Evolutionary conservation across 768 basidiomycete species (phyloP).

Genomic region (Phaeotremella fagi): DNA sequence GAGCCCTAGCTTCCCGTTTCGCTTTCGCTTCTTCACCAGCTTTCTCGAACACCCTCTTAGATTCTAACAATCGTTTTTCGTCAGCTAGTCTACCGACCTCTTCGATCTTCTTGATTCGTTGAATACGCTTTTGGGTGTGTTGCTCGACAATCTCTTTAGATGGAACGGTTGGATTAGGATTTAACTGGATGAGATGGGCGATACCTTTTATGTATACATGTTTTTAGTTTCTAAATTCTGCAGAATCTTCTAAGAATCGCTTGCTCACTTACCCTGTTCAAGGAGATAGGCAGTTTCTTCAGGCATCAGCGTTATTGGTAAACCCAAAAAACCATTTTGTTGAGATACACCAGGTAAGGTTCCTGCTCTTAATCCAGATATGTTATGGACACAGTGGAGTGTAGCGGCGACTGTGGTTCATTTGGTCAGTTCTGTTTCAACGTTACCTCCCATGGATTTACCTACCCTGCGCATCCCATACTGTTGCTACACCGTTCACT

Average conservation of each 20-base stretch:
- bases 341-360: slow-evolving; percentile 92
- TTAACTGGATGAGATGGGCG: slow-evolving; percentile 72
- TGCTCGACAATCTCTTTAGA: slow-evolving; percentile 50
- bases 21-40: slow-evolving; percentile 61
- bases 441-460: background rate
- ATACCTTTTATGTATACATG: too few relatives aligned
- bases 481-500: slow-evolving; percentile 71
- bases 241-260: too few relatives aligned
- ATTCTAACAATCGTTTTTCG: slow-evolving; percentile 26
- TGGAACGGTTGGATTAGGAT: slow-evolving; percentile 53
- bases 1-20: slow-evolving; percentile 61
- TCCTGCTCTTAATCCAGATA: slow-evolving; percentile 80
- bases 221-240: too few relatives aligned
- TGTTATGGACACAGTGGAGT: slow-evolving; percentile 70
- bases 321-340: slow-evolving; percentile 91
- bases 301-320: slow-evolving; percentile 80
- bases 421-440: too few relatives aligned
- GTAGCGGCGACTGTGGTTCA: slow-evolving; percentile 69
- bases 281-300: slow-evolving; percentile 89
- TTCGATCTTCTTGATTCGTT: slow-evolving; percentile 43
- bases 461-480: slow-evolving; percentile 84
- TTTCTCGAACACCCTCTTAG: slow-evolving; percentile 18
- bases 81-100: slow-evolving; percentile 55
- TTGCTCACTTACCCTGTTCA: slow-evolving; percentile 70
- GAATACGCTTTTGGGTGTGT: slow-evolving; percentile 28